These are phyloP conservation scores for Calonectria henricotiae DNA, from an alignment of 2,329 filamentous ascomycete genomes.

Conservation along the genomic window DNA sequence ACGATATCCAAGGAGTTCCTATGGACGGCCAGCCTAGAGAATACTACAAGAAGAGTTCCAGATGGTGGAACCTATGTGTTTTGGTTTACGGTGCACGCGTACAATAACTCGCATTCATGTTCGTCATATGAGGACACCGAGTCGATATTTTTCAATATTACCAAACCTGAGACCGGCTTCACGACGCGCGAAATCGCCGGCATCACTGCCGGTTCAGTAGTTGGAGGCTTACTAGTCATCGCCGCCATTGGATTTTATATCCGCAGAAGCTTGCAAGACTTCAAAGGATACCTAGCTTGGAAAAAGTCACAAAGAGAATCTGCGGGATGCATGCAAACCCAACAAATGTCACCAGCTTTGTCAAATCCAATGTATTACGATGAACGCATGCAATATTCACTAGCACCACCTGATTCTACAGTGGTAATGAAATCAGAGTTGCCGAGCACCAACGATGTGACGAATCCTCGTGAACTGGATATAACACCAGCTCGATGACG, in stretches of 20 bases:
- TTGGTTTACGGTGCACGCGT: slow-evolving; percentile 8
- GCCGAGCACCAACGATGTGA: slow-evolving; percentile 7
- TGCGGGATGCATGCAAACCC: background rate
- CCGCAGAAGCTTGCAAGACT: slow-evolving; percentile 3
- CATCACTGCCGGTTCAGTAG: slow-evolving; percentile 1
- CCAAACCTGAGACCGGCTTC: background rate
- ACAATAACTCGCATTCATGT: background rate
- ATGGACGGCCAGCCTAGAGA: slow-evolving; percentile 4
- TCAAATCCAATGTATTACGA: background rate
- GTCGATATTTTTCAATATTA: slow-evolving; percentile 3
- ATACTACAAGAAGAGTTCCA: background rate
- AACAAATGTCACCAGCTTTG: background rate
- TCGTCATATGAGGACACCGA: slow-evolving; percentile 1
- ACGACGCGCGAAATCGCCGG: slow-evolving; percentile 2
- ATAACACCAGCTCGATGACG: background rate
- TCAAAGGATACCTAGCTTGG: slow-evolving; percentile 11
- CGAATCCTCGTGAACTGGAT: slow-evolving; percentile 10
- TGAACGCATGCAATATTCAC: background rate
- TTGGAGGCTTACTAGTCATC: slow-evolving; percentile 6
- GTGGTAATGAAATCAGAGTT: slow-evolving; percentile 10
- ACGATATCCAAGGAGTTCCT: background rate
- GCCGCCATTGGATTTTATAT: slow-evolving; percentile 9
- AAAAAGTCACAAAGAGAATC: slow-evolving; percentile 7
- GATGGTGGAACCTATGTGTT: slow-evolving; percentile 3
- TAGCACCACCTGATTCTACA: background rate